Evolutionary conservation across 2,329 filamentous ascomycete genomes (phyloP).

Genomic region (Diaporthe sp.): DNA sequence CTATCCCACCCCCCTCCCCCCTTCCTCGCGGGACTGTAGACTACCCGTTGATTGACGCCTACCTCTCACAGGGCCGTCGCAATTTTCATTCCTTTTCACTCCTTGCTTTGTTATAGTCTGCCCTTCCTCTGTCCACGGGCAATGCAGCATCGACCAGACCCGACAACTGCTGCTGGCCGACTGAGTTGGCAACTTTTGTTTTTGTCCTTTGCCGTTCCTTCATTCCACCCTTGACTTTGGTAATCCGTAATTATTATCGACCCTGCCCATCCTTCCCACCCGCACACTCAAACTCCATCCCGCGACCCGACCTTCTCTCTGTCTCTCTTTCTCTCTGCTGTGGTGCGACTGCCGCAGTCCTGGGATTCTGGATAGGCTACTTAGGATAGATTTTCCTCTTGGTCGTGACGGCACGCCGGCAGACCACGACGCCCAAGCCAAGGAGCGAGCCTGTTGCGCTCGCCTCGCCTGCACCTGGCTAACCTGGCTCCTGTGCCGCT

Average conservation of each 20-base stretch:
- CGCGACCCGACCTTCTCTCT: not conserved
- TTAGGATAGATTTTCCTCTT: not conserved
- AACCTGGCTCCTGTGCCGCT: conserved; percentile 24
- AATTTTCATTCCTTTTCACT: conserved; percentile 26
- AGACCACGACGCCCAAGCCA: not conserved
- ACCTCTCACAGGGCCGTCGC: conserved; percentile 19
- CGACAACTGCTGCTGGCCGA: conserved; percentile 25
- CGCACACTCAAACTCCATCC: not conserved
- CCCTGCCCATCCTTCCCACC: not conserved
- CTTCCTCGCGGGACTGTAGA: not conserved
- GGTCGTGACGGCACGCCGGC: conserved; percentile 20
- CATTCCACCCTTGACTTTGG: conserved; percentile 12
- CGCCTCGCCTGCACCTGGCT: conserved; percentile 18
- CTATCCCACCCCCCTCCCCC: not conserved
- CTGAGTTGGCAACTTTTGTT: conserved; percentile 3
- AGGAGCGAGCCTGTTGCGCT: not conserved
- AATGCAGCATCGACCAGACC: conserved; percentile 26
- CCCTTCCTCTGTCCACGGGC: conserved; percentile 1
- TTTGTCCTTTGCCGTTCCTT: conserved; percentile 1
- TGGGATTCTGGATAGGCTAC: not conserved
- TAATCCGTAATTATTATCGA: conserved; percentile 27
- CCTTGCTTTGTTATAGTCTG: conserved; percentile 17
- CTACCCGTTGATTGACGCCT: conserved; percentile 24
- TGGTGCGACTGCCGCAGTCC: not conserved
- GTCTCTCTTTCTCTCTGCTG: not conserved